Conservation (phyloP, 2,329 filamentous ascomycete species). For the Raffaelea ambrosiae region DNA sequence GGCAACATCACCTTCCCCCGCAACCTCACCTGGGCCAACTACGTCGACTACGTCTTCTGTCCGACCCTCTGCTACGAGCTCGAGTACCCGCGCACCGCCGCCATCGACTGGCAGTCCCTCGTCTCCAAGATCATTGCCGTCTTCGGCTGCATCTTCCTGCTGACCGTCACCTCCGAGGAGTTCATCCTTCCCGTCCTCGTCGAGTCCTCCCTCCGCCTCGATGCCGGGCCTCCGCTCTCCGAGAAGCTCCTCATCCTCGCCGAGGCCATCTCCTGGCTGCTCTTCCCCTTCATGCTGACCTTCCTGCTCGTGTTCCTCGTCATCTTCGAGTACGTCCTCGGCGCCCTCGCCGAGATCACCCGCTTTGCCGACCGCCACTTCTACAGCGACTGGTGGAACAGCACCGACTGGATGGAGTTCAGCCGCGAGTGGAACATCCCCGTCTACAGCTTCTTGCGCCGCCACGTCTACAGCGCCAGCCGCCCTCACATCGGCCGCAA, state of each 20-base stretch:
- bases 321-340: conserved; percentile 95
- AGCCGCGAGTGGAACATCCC: conserved; percentile 96
- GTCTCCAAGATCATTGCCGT: conserved; percentile 80
- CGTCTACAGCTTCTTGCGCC: conserved; percentile 87
- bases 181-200: conserved; percentile 87
- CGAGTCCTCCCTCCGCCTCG: conserved; percentile 54
- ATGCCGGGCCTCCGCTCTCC: conserved; percentile 31
- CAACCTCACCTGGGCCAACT: conserved; percentile 79
- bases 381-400: conserved; percentile 73
- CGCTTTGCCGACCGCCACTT: conserved; percentile 90
- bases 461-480: conserved; percentile 86
- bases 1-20: conserved; percentile 83
- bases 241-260: conserved; percentile 74
- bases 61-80: conserved; percentile 97
- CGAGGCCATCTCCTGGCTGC: conserved; percentile 81
- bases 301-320: conserved; percentile 94
- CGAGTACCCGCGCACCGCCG: conserved; percentile 76
- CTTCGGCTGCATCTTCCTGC: conserved; percentile 92
- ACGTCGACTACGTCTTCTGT: conserved; percentile 78
- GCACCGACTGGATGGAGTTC: conserved; percentile 90
- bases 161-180: conserved; percentile 86
- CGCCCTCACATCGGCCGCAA: conserved; percentile 66
- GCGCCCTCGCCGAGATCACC: conserved; percentile 90
- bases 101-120: conserved; percentile 72
- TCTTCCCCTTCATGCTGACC: conserved; percentile 96